These are phyloP conservation scores for Pulicaria dysenterica DNA, from an alignment of 129 eudicot species.

Conservation along the genomic window DNA sequence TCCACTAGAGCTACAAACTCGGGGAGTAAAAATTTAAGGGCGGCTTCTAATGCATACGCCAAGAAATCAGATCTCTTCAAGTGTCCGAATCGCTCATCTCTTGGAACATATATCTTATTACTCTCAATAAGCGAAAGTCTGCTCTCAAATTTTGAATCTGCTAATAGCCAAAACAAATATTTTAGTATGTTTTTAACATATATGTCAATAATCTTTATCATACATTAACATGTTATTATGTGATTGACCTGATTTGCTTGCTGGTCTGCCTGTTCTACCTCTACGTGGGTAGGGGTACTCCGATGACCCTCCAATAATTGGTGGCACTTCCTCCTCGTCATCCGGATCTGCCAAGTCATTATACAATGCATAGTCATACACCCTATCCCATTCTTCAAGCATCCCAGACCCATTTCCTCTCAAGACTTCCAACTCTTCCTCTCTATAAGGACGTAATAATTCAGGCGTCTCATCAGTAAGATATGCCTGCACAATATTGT, in stretches of 20 bases:
- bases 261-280: slow-evolving; percentile 61
- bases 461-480: slow-evolving; percentile 40
- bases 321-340: slow-evolving; percentile 34
- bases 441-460: slow-evolving; percentile 20
- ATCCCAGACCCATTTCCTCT: slow-evolving; percentile 42
- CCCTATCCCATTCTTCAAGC: slow-evolving; percentile 44
- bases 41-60: slow-evolving; percentile 44
- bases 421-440: slow-evolving; percentile 24
- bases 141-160: slow-evolving; percentile 57
- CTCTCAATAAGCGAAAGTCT: slow-evolving; percentile 38
- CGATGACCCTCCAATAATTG: slow-evolving; percentile 42
- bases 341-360: slow-evolving; percentile 55
- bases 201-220: not conserved
- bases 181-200: not conserved
- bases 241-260: slow-evolving; percentile 44
- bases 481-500: slow-evolving; percentile 31
- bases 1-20: slow-evolving; percentile 46
- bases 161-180: not conserved
- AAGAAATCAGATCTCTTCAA: slow-evolving; percentile 50
- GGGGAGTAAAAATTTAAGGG: slow-evolving; percentile 40
- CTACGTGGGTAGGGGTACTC: slow-evolving; percentile 55
- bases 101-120: slow-evolving; percentile 52
- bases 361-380: slow-evolving; percentile 48
- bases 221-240: not conserved
- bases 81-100: slow-evolving; percentile 61